A percentile compares a stretch with the other conserved stretches of the same genome.
These are phyloP conservation scores for Canavalia ensiformis DNA, from an alignment of 306 rosid genomes.

Conservation along the genomic window DNA sequence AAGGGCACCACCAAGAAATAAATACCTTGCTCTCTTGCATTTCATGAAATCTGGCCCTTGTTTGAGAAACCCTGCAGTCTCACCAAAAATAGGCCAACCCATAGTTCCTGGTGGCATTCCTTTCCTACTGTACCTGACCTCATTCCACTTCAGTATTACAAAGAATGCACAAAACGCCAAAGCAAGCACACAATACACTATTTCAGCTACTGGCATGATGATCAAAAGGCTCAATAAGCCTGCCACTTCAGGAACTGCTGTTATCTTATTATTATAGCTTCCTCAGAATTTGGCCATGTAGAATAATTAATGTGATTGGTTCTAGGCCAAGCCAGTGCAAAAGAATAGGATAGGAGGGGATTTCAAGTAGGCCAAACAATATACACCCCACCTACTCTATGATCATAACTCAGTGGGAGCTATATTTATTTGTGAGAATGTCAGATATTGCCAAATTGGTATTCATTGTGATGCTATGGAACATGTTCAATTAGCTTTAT, in stretches of 20 bases:
- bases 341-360: slow-evolving; percentile 45
- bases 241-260: slow-evolving; percentile 22
- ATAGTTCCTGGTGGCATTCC: slow-evolving; percentile 84
- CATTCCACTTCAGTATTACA: slow-evolving; percentile 72
- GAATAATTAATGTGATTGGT: slow-evolving; percentile 29
- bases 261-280: slow-evolving; percentile 13
- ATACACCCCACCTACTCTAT: slow-evolving; percentile 54
- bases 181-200: slow-evolving; percentile 47
- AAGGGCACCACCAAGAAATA: slow-evolving; percentile 19
- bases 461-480: slow-evolving; percentile 31
- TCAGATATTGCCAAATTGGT: slow-evolving; percentile 33
- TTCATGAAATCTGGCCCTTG: slow-evolving; percentile 83
- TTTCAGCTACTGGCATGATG: slow-evolving; percentile 59
- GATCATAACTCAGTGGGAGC: slow-evolving; percentile 33
- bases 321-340: slow-evolving; percentile 47
- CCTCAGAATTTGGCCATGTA: slow-evolving; percentile 12
- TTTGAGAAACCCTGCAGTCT: slow-evolving; percentile 73
- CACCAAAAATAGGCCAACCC: slow-evolving; percentile 92
- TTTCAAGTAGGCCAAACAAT: slow-evolving; percentile 56
- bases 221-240: slow-evolving; percentile 34
- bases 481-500: slow-evolving; percentile 24
- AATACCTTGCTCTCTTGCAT: slow-evolving; percentile 71
- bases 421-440: slow-evolving; percentile 35
- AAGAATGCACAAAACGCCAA: slow-evolving; percentile 60
- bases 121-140: slow-evolving; percentile 64